Base-by-base conservation (phyloP, 305 asterid species). In the Caryopteris hybrid region DNA sequence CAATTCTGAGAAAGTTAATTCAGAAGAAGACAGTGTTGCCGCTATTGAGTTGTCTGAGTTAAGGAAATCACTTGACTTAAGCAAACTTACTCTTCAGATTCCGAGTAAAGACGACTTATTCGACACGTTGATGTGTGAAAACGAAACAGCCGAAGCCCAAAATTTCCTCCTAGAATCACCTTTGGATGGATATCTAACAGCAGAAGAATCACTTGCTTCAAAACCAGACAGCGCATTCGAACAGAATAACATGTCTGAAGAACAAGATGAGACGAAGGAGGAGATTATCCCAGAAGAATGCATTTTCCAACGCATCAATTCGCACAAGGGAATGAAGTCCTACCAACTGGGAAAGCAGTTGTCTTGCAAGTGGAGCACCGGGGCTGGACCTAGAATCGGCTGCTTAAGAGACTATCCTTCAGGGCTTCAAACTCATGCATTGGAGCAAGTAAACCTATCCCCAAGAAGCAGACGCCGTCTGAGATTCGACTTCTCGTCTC, bases 371-470 rank as follows among this genome's bases (percentile, higher is more conserved):
- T 89, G 96, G 96, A 89, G 95, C 78, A 83, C 94, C 0, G 96
- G 96, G 59, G 96, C 94, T 6, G 95, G 96, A 23, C 94, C 96
- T 10, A 75, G 96, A 14, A 89, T 89, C 7, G 87, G 96, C 5
- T 89, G 95, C 65, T 68, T 89, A 72, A 77, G 96, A 65, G 96
- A 86, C n/a, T 89, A 86, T 54, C 96, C 92, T 1, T 68, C 92
- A 0, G 86, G 84, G 69, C 88, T 89, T 3, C 96, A 89, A 48
- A 80, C 83, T 5, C 95, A 84, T 23, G 95, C 88, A 9, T 66
- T 89, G 33, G 92, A 84, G 71, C 82, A 83, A 72, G 90, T 79
- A 22, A 75, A 76, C 56, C 57, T 89, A 66, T 89, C 95, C 2
- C 96, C 95, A 6, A 80, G 83, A 71, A 87, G 87, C 51, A 74